Base-by-base conservation (phyloP, 139 green algal genomes). In the Mesostigma viride region DNA sequence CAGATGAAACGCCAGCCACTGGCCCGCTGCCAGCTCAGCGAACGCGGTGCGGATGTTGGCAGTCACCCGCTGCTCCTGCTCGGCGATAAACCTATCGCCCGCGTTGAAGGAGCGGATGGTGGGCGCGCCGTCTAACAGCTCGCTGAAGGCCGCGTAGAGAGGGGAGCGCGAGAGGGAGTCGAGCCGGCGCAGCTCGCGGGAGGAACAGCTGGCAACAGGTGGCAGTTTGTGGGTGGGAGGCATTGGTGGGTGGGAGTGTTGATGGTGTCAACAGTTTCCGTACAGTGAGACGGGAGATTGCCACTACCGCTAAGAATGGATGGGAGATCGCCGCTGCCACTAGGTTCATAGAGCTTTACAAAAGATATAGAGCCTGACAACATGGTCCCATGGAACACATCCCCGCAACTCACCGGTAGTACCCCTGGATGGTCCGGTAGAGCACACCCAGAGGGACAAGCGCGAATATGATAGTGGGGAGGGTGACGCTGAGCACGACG, bases 161-260 rank as follows among this genome's bases (percentile, higher is more conserved):
- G 90, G 90, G n/a, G 77, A 89, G 58, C 87, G 83, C 0, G 75
- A 82, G 14, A 91, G 69, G 8, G 82, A 86, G 69, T 96, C 90
- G 58, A 94, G 84, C 34, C 90, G 85, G 74, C 94, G 87, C 63
- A 96, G 68, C 77, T 96, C 90, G n/a, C 85, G 78, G 0, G 83
- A 82, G 0, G 82, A 68, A 22, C n/a, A n/a, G n/a, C n/a, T n/a
- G n/a, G 76, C 72, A 0, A 62, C 62, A 85, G 83, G 1, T 78
- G 83, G 0, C 86, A 58, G 1, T 92, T 71, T 57, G 68, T 78
- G 28, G 72, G 32, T 1, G 70, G 79, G n/a, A n/a, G n/a, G n/a
- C n/a, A n/a, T n/a, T n/a, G n/a, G n/a, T n/a, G n/a, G n/a, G n/a
- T n/a, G n/a, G n/a, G n/a, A n/a, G n/a, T n/a, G n/a, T n/a, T n/a